These are phyloP conservation scores for Candida pseudoglaebosa DNA, from an alignment of 805 yeast genomes.

Conservation along the genomic window DNA sequence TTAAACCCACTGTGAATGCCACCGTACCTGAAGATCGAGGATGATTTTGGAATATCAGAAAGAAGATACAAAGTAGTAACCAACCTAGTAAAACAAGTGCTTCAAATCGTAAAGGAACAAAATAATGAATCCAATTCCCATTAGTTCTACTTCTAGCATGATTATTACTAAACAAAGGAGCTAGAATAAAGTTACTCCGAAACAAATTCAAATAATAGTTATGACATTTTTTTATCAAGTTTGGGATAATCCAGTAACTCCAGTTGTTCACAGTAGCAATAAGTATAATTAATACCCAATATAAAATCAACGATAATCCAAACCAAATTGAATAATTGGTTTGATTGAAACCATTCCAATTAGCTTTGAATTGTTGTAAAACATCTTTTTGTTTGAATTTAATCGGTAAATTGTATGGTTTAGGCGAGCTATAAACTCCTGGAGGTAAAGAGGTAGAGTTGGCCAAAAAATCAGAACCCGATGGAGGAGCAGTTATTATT, in stretches of 20 bases:
- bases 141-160: slow-evolving; percentile 11
- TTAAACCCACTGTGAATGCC: slow-evolving; percentile 5
- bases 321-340: slow-evolving; percentile 23
- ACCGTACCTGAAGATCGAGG: slow-evolving; percentile 12
- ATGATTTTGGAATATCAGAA: slow-evolving; percentile 7
- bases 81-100: slow-evolving; percentile 34
- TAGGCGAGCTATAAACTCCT: not conserved
- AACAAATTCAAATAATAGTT: slow-evolving; percentile 16
- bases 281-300: slow-evolving; percentile 38
- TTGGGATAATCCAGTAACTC: slow-evolving; percentile 21
- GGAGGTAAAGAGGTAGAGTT: not conserved
- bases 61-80: slow-evolving; percentile 18
- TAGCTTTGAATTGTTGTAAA: not conserved
- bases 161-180: slow-evolving; percentile 14
- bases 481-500: slow-evolving; percentile 18
- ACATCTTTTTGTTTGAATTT: not conserved
- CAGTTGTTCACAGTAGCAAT: slow-evolving; percentile 24
- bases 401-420: not conserved
- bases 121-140: slow-evolving; percentile 8
- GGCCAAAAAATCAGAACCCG: not conserved
- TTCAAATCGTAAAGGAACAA: slow-evolving; percentile 50
- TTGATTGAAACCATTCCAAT: slow-evolving; percentile 1
- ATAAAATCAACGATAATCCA: slow-evolving; percentile 33
- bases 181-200: slow-evolving; percentile 16
- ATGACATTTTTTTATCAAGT: slow-evolving; percentile 11